Base-by-base conservation (phyloP, 2,329 filamentous ascomycete genomes). In the Colletotrichum orbiculare region DNA sequence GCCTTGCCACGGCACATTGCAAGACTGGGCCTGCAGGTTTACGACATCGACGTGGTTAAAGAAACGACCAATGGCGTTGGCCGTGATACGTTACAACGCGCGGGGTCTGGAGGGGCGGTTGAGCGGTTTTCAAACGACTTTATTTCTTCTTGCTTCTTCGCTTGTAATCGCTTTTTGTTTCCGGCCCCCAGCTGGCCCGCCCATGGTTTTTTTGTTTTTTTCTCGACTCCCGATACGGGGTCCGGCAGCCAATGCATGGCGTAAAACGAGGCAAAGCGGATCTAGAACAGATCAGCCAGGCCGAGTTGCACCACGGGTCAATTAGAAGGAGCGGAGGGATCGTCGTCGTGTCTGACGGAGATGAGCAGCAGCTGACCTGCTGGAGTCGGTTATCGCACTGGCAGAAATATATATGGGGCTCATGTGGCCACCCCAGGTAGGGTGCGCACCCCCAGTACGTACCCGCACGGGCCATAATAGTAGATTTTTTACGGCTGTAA, bases 11-110 rank as follows among this genome's bases (percentile, higher is more conserved):
- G 17, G 37, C 37, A 54, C 33, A 54, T 54, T 43, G 37, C 59
- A 37, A 41, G 50, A 53, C 47, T 62, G 37, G 38, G 53, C 34
- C 47, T 39, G 52, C 63, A 48, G 41, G 43, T 48, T 42, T 53
- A 66, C 58, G 33, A 61, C 46, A 52, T 42, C 50, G 46, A 55
- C 57, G 62, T 65, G 57, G 62, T 61, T 39, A 15, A 49, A 17
- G 57, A 53, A 35, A 48, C 47, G 48, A 43, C 46, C 53, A 63
- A 63, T 66, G 35, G 37, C 46, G 47, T 13, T n/a, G 9, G 42
- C 42, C 37, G 47, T 38, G 47, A 57, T 57, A 54, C 49, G 59
- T 49, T 39, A 53, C 58, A 17, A 42, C n/a, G 48, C 25, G 58
- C 37, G 46, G 48, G 50, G 46, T 25, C 47, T 12, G 12, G 42